Evolutionary conservation across 257 asterid genomes (phyloP).

Genomic region (Nicotiana undulata): DNA sequence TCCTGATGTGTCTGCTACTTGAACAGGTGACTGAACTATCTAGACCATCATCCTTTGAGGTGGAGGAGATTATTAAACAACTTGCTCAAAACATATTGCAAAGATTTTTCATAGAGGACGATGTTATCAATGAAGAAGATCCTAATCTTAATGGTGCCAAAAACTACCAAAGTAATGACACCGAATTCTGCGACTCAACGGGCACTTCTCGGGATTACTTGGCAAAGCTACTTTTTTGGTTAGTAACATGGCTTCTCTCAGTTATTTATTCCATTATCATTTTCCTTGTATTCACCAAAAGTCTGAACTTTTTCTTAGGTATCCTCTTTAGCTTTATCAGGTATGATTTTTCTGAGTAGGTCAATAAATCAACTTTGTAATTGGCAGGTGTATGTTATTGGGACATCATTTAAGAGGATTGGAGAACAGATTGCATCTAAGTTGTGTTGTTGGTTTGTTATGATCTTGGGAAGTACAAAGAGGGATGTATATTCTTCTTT

Average conservation of each 20-base stretch:
- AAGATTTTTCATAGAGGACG: conserved; percentile 55
- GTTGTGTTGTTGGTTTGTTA: conserved; percentile 88
- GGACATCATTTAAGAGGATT: conserved; percentile 95
- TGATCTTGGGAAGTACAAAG: conserved; percentile 30
- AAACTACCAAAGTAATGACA: conserved; percentile 22
- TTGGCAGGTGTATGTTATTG: conserved; percentile 88
- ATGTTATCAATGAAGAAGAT: conserved; percentile 21
- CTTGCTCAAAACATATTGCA: conserved; percentile 69
- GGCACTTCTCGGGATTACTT: conserved; percentile 82
- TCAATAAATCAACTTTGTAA: not conserved
- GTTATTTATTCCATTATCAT: not conserved
- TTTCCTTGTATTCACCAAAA: not conserved
- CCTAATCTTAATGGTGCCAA: conserved; percentile 27
- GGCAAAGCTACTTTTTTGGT: conserved; percentile 98
- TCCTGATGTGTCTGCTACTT: not conserved
- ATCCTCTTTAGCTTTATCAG: not conserved
- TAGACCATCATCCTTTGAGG: conserved; percentile 83
- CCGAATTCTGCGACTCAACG: conserved; percentile 30
- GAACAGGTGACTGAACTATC: conserved; percentile 78
- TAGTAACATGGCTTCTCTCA: conserved; percentile 10
- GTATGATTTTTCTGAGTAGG: not conserved
- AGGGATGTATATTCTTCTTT: conserved; percentile 51
- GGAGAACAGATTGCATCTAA: conserved; percentile 93
- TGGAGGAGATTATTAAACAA: conserved; percentile 82
- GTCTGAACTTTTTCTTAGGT: not conserved